Base-by-base conservation (phyloP, 352 stramenopile genomes). In the Globisporangium middletonii region DNA sequence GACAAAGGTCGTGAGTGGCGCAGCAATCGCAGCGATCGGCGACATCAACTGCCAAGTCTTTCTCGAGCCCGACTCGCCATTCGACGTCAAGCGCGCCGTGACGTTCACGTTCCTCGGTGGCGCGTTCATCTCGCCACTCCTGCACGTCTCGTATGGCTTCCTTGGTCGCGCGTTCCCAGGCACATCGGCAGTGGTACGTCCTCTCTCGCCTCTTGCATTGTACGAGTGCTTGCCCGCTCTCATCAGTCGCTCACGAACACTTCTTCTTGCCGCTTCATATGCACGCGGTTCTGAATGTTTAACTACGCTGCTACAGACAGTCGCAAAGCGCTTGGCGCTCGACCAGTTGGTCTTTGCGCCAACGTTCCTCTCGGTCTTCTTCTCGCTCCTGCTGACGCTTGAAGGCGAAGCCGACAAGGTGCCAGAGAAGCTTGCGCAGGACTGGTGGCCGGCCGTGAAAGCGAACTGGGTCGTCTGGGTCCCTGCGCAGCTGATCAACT, bases 381-480 rank as follows among this genome's bases (percentile, higher is more conserved):
- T 94, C 55, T 75, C 75, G 28, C 73, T 57, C 44, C 71, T 93
- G 58, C 59, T 91, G 48, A 73, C 75, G 28, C 69, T 93, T 12
- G 83, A 90, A 59, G 78, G 79, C 45, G 45, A 80, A 19, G 52
- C 65, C 0, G 57, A 78, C 30, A 65, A 67, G 12, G 79, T 94
- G 51, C 71, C 69, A 6, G 70, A 79, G 55, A 92, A 92, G 58
- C 59, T 94, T n/a, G 59, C 50, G 0, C 55, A 65, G 23, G 82
- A 94, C n/a, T 94, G 83, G 83, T 94, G 83, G 83, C 64, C 79
- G 5, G 71, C 81, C 3, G 73, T 79, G 35, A 75, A 90, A 68
- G 67, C 81, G 60, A 94, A 94, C 68, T 94, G 83, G 83, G 60
- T 65, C 38, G 75, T 94, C 33, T 94, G 83, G 83, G 77, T 94